Evolutionary conservation across 106 monocot genomes (phyloP), one percentile per base, ranked within the genome.

Genomic region (Apostasia ramifera): DNA sequence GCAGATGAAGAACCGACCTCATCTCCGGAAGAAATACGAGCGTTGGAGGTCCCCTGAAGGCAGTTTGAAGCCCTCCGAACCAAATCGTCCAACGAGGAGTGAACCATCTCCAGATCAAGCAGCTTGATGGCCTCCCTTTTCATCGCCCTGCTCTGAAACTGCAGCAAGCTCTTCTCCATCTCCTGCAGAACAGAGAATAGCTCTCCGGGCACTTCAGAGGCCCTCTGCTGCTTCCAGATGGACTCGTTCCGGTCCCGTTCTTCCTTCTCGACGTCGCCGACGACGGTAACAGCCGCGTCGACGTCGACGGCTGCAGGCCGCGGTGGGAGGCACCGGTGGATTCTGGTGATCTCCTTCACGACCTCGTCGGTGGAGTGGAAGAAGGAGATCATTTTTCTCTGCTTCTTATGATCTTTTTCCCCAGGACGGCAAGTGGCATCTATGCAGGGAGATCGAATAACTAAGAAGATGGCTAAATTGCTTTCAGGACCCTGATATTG

Each of bases 311-410:
- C 57, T 55, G 57, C 49, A 9, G 88, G 81, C 40, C 83, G 68
- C 49, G 79, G 52, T 3, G 81, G 84, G 13, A 88, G 84, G 41
- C 81, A 88, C 26, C 88, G 72, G 81, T 88, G 84, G 53, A 84
- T 71, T 41, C 66, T 61, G 55, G 61, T 84, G 63, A 88, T 73
- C 67, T 88, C 88, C n/a, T 67, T 72, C 10, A 88, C 74, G 42
- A 84, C 56, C 1, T 67, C 80, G 15, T 81, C 81, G 39, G 76
- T 40, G 15, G 88, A 73, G 5, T 68, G 55, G 65, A 81, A 12
- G 42, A 13, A 12, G 44, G 62, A 62, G 44, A 4, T 62, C 62
- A 62, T 62, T 13, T 3, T 13, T 12, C n/a, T 11, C 41, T 1
- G 40, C 0, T 8, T 61, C 3, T 0, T 8, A 2, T 6, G 11